Evolutionary conservation across 495 filamentous ascomycete species (phyloP), one percentile per base, ranked within the genome.

Genomic region (Talaromyces nanjingensis): DNA sequence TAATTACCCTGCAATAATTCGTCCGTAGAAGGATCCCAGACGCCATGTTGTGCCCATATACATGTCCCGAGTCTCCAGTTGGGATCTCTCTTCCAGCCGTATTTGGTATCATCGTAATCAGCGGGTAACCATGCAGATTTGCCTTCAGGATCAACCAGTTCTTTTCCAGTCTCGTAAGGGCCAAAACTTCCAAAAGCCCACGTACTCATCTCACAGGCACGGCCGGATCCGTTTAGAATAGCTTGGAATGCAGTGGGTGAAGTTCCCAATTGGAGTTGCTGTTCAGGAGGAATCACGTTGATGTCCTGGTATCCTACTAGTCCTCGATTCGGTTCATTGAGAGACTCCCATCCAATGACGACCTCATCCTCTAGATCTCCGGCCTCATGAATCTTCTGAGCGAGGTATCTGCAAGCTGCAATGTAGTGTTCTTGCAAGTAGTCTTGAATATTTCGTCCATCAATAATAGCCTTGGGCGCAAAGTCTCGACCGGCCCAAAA

Each of bases 161-260:
- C 79, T 57, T 84, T 83, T 18, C 94, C 94, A 20, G 89, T 90
- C 71, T 96, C 92, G 72, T 92, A 91, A 0, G 94, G 93, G 4
- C 94, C 94, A 66, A 97, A 86, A 29, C 89, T 86, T 27, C 94
- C 94, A 79, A 98, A 96, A 31, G 91, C 93, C 90, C 92, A 98
- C 2, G 87, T 92, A 27, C 91, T 86, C 53, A 93, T 84, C 69
- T 98, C 94, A 64, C 89, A 92, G 52, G 94, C 89, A 63, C 93
- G 82, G 6, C 94, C 94, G 27, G 91, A 93, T 14, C 93, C 94
- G 0, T 87, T 91, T 14, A 98, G 79, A 2, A 98, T 93, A 11
- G 92, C 89, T 72, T 98, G 94, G 84, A 93, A 98, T 59, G 92
- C 88, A 1, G 94, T 98, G 7, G 94, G 94, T 20, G 91, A 93